phyloP scores from a whole-genome alignment of 345 rosid species.

The Salix dunnii region DNA sequence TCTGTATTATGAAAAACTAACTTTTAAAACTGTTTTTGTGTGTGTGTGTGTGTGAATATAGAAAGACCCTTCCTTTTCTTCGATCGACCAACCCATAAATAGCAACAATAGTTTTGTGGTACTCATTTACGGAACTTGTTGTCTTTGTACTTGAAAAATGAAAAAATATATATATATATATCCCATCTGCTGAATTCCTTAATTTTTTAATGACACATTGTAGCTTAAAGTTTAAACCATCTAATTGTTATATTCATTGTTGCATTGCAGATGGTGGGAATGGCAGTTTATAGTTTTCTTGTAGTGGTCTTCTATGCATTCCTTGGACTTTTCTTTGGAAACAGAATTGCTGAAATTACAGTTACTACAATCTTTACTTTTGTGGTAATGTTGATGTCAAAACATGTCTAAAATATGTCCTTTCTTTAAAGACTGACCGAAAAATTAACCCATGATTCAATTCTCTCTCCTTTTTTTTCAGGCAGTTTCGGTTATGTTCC shows the following conservation, averaged over 20 bases:
- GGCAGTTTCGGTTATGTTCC: constrained; percentile 69
- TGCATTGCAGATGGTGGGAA: constrained; percentile 69
- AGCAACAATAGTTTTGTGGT: neutral
- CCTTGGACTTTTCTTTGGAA: constrained; percentile 77
- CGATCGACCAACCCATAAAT: neutral
- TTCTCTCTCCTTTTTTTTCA: constrained; percentile 28
- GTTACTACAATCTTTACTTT: constrained; percentile 57
- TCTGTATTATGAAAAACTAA: neutral
- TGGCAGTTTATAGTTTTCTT: constrained; percentile 65
- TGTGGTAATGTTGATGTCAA: constrained; percentile 49
- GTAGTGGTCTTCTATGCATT: constrained; percentile 68
- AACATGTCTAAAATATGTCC: neutral
- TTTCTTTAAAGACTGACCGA: neutral
- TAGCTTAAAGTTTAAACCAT: neutral
- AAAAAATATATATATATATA: neutral
- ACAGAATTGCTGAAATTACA: constrained; percentile 63
- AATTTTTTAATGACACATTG: neutral
- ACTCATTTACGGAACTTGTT: neutral
- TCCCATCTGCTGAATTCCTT: constrained; percentile 3
- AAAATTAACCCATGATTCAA: neutral
- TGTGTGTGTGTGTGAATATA: neutral
- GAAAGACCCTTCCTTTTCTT: neutral
- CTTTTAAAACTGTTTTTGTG: neutral
- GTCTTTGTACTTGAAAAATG: neutral
- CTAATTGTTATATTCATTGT: neutral